These are phyloP conservation scores for Boletus sp. DNA, from an alignment of 1,284 basidiomycete species.

Conservation along the genomic window DNA sequence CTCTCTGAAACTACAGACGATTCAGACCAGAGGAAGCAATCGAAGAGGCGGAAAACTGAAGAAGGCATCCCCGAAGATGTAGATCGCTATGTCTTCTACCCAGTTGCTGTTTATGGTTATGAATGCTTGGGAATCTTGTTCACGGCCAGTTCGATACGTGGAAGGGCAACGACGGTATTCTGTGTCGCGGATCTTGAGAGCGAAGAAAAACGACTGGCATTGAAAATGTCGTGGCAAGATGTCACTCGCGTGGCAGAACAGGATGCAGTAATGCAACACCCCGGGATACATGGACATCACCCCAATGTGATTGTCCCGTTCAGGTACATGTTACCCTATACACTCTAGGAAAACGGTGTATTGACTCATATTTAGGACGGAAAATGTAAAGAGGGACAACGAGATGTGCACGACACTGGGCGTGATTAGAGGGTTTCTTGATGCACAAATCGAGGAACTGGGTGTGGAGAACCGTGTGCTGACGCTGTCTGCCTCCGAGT, in stretches of 20 bases:
- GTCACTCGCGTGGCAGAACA: not conserved
- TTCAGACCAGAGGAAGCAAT: not conserved
- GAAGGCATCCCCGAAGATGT: not conserved
- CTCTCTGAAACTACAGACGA: not conserved
- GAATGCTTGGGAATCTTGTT: not conserved
- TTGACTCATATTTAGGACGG: not conserved
- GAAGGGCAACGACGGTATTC: conserved; percentile 14
- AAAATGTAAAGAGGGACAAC: not conserved
- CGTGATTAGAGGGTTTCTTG: no score
- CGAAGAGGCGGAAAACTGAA: conserved; percentile 3
- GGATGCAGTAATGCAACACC: not conserved
- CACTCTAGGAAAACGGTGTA: not conserved
- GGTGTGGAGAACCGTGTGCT: conserved; percentile 6
- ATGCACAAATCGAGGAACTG: not conserved
- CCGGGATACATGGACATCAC: not conserved
- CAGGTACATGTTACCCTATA: not conserved
- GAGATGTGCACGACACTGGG: conserved; percentile 5
- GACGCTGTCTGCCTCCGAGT: not conserved
- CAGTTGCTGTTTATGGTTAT: conserved; percentile 1
- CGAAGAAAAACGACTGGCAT: not conserved
- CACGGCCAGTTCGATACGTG: conserved; percentile 12
- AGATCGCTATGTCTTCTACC: not conserved
- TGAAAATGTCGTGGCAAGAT: conserved; percentile 20
- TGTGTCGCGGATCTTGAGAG: not conserved
- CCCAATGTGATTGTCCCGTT: conserved; percentile 5